Base-by-base conservation (phyloP, 164 flowering plant genomes). In the Protea cynaroides region DNA sequence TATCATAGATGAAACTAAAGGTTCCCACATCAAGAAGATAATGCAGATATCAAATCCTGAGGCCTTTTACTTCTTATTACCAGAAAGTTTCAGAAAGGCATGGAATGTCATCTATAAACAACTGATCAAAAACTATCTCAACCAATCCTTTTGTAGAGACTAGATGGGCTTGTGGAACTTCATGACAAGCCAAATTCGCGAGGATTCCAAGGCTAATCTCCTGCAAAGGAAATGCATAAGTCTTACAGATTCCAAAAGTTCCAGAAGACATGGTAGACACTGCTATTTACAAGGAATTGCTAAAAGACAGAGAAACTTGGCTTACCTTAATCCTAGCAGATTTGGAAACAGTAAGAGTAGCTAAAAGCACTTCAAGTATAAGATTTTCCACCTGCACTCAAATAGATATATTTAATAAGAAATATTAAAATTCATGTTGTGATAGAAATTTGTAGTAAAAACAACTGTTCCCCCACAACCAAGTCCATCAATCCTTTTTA, bases 121-220 rank as follows among this genome's bases (percentile, higher is more conserved):
- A 71, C 53, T 94, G 90, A 64, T 84, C 82, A 56, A 85, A 74
- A 61, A 94, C 74, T 61, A 68, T 69, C 58, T 73, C 78, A 67
- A 85, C 67, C 75, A 91, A 67, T 65, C 86, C 89, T 61, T 73
- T 64, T 23, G 74, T 76, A 51, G 87, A 79, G 46, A 72, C 62
- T 58, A 94, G 79, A 38, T 61, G 65, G 24, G 80, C 82, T 79
- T 78, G 78, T 12, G 82, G 83, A 65, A 62, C 81, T 73, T 89
- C 88, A 69, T 94, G 96, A 81, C 97, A 94, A 59, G 89, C 95
- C 58, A 94, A 83, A 69, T 94, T 94, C 63, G 88, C 97, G 60
- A 91, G 74, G 47, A 91, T 86, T 65, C 97, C 99, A 66, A 94
- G 82, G 82, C 83, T 75, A 69, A 94, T 94, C 76, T 91, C 98